Percentiles rank a stretch among this genome's conserved stretches.
Evolutionary conservation across 2,329 filamentous ascomycete species (phyloP).

Genomic region (Aotearoamyces nothofagi): DNA sequence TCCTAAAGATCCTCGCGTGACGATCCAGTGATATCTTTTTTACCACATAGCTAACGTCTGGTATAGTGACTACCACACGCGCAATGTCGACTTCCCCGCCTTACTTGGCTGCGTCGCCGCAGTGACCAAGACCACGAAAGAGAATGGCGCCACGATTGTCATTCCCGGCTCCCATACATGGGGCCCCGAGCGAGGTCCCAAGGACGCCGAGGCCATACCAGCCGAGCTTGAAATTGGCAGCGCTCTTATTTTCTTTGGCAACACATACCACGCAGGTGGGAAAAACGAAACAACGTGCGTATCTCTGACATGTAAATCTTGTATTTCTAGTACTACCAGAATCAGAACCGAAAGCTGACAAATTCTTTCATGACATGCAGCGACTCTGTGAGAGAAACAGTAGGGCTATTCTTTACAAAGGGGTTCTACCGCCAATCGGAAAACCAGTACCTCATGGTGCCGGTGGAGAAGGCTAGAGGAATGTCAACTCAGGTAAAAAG

Average conservation of each 20-base stretch:
- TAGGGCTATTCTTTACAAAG: slow-evolving; percentile 7
- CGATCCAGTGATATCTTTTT: too few relatives aligned
- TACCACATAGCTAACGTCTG: background rate
- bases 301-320: too few relatives aligned
- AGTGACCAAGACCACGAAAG: slow-evolving; percentile 23
- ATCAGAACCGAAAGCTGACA: too few relatives aligned
- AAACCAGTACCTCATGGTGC: slow-evolving; percentile 9
- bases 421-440: slow-evolving; percentile 7
- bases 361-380: too few relatives aligned
- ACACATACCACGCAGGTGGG: slow-evolving; percentile 25
- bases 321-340: too few relatives aligned
- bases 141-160: slow-evolving; percentile 26
- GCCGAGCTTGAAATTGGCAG: slow-evolving; percentile 26
- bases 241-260: slow-evolving; percentile 24
- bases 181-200: slow-evolving; percentile 22
- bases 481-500: slow-evolving; percentile 5
- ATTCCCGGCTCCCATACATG: slow-evolving; percentile 26
- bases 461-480: slow-evolving; percentile 4
- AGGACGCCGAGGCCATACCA: slow-evolving; percentile 22
- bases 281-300: slow-evolving; percentile 16
- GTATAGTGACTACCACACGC: slow-evolving; percentile 16
- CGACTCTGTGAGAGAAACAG: slow-evolving; percentile 9
- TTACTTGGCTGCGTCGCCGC: slow-evolving; percentile 25
- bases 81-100: slow-evolving; percentile 21
- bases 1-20: too few relatives aligned